A percentile compares a stretch with the other conserved stretches of the same genome.
These are phyloP conservation scores for Hypericum perforatum DNA, from an alignment of 345 rosid genomes.

Conservation along the genomic window DNA sequence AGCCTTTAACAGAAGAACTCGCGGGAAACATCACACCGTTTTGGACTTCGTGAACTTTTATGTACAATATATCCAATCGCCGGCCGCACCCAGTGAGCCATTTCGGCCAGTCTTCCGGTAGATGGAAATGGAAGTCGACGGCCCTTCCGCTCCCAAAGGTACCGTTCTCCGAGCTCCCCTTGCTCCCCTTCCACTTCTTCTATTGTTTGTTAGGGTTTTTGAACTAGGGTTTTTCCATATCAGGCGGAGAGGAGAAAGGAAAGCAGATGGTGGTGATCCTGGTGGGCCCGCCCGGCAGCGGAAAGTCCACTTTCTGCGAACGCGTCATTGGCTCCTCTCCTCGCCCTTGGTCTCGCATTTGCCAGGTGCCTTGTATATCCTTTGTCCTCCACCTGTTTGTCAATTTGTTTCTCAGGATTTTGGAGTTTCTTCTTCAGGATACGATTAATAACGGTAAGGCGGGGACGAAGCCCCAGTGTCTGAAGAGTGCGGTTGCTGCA, in stretches of 20 bases:
- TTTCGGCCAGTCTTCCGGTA: too few relatives aligned
- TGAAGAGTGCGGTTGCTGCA: constrained; percentile 40
- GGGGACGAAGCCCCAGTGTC: constrained; percentile 69
- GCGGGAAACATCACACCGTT: too few relatives aligned
- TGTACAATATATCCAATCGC: too few relatives aligned
- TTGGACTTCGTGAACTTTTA: too few relatives aligned
- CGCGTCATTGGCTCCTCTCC: constrained; percentile 43
- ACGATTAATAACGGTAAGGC: constrained; percentile 71
- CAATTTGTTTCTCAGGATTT: too few relatives aligned
- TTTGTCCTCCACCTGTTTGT: not conserved
- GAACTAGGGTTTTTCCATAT: not conserved
- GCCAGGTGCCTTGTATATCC: constrained; percentile 44
- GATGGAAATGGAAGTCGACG: too few relatives aligned
- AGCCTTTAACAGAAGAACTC: too few relatives aligned
- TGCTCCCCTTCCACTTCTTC: too few relatives aligned
- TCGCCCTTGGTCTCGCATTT: constrained; percentile 76
- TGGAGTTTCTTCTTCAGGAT: constrained; percentile 44
- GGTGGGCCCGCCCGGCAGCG: constrained; percentile 90
- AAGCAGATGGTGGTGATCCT: constrained; percentile 39
- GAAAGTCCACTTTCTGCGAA: constrained; percentile 87
- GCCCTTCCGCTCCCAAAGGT: too few relatives aligned
- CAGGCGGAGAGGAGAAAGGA: constrained; percentile 33
- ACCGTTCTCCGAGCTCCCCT: too few relatives aligned
- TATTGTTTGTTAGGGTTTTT: not conserved
- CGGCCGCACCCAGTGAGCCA: too few relatives aligned